These are phyloP conservation scores for Bipolaris gigantea DNA, from an alignment of 2,329 filamentous ascomycete species.

Conservation along the genomic window DNA sequence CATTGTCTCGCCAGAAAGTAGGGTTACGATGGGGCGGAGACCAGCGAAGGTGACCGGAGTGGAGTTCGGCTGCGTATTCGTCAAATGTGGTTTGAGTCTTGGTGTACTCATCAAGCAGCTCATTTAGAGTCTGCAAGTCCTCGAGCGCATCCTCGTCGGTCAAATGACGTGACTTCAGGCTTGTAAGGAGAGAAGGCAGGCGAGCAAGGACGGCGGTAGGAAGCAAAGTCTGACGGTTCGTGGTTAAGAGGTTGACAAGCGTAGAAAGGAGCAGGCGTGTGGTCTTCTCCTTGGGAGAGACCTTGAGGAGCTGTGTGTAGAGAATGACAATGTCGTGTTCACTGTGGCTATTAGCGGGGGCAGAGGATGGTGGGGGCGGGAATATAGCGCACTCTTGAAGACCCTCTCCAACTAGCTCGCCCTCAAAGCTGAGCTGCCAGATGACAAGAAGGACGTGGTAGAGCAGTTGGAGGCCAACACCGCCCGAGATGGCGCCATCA, in stretches of 20 bases:
- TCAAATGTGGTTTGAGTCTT: slow-evolving; percentile 69
- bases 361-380: background rate
- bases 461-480: slow-evolving; percentile 86
- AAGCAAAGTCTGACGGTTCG: slow-evolving; percentile 68
- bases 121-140: slow-evolving; percentile 51
- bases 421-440: slow-evolving; percentile 96
- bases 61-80: slow-evolving; percentile 76
- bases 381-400: slow-evolving; percentile 72
- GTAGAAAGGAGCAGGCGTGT: slow-evolving; percentile 89
- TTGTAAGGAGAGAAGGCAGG: slow-evolving; percentile 65
- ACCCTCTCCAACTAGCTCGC: slow-evolving; percentile 69
- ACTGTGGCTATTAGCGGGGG: slow-evolving; percentile 51
- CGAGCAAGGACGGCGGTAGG: slow-evolving; percentile 85
- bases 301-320: slow-evolving; percentile 86
- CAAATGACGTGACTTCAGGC: slow-evolving; percentile 57
- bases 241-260: slow-evolving; percentile 81
- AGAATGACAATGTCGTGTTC: slow-evolving; percentile 91
- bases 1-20: slow-evolving; percentile 90
- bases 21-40: slow-evolving; percentile 85
- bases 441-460: slow-evolving; percentile 92
- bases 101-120: slow-evolving; percentile 82
- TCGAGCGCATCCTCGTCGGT: slow-evolving; percentile 57
- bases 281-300: slow-evolving; percentile 97
- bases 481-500: slow-evolving; percentile 65
- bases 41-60: slow-evolving; percentile 87